phyloP scores from a whole-genome alignment of 352 stramenopile species.

The Pilasporangium apinafurcum region DNA sequence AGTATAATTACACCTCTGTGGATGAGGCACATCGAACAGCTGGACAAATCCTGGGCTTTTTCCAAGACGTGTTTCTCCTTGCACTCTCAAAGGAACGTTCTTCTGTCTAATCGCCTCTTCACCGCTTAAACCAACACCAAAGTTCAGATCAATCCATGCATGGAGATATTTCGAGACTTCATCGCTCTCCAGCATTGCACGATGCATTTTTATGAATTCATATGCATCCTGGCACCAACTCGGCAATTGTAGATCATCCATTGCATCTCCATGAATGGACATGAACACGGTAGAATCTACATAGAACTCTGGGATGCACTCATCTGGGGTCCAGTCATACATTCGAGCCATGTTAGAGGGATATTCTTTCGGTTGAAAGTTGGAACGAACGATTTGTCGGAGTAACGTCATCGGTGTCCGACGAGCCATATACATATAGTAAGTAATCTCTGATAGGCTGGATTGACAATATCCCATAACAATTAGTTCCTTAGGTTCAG shows the following conservation, averaged over 20 bases:
- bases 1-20: too few relatives aligned
- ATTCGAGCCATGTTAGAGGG: slow-evolving; percentile 85
- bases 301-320: slow-evolving; percentile 96
- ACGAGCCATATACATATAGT: slow-evolving; percentile 94
- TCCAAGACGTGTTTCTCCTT: slow-evolving; percentile 9
- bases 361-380: slow-evolving; percentile 94
- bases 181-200: slow-evolving; percentile 88
- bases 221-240: slow-evolving; percentile 56
- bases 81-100: slow-evolving; percentile 83
- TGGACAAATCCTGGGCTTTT: slow-evolving; percentile 80
- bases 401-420: slow-evolving; percentile 85
- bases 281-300: slow-evolving; percentile 80
- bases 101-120: slow-evolving; percentile 81
- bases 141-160: slow-evolving; percentile 96
- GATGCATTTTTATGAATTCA: slow-evolving; percentile 89
- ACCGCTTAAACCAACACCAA: slow-evolving; percentile 82
- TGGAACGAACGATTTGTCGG: slow-evolving; percentile 78
- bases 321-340: slow-evolving; percentile 94
- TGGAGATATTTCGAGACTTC: slow-evolving; percentile 85
- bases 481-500: too few relatives aligned
- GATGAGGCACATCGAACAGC: slow-evolving; percentile 46
- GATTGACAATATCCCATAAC: too few relatives aligned
- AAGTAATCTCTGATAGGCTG: slow-evolving; percentile 92
- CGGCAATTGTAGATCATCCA: slow-evolving; percentile 71
- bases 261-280: slow-evolving; percentile 66